Percentiles rank a stretch among this genome's conserved stretches.
These are phyloP conservation scores for Phanerochaete carnosa DNA, from an alignment of 768 basidiomycete genomes.

Conservation along the genomic window DNA sequence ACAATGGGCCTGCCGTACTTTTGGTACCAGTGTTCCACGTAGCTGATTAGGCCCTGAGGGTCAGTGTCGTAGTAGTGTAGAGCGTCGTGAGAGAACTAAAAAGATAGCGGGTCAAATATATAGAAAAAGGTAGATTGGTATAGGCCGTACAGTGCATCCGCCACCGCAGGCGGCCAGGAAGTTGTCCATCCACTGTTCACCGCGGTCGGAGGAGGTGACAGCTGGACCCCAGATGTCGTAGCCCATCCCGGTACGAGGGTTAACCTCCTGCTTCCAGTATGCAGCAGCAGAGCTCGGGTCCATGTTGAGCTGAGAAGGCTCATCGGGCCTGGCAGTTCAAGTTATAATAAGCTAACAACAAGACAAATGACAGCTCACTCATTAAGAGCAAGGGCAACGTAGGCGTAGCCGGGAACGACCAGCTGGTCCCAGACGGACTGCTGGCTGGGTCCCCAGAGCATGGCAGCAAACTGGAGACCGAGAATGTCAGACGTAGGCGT, in stretches of 20 bases:
- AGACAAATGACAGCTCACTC: conserved; percentile 41
- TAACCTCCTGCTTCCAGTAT: conserved; percentile 48
- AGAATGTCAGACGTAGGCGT: conserved; percentile 29
- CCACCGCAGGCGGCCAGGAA: conserved; percentile 44
- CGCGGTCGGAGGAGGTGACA: conserved; percentile 46
- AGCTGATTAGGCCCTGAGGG: conserved; percentile 46
- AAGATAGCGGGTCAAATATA: not conserved
- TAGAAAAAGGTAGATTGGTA: not conserved
- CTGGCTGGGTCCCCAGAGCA: conserved; percentile 52
- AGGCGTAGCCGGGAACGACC: conserved; percentile 48
- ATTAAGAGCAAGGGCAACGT: conserved; percentile 49
- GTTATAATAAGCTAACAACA: conserved; percentile 29
- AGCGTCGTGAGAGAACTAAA: conserved; percentile 45
- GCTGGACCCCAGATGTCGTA: conserved; percentile 53
- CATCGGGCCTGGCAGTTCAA: conserved; percentile 55
- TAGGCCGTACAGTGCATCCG: conserved; percentile 41
- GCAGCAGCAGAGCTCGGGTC: conserved; percentile 44
- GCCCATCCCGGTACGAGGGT: conserved; percentile 45
- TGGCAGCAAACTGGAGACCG: conserved; percentile 55
- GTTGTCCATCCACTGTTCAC: conserved; percentile 51
- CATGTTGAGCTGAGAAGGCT: conserved; percentile 48
- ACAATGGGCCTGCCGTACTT: conserved; percentile 52
- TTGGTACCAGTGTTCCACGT: conserved; percentile 46
- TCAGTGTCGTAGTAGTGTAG: conserved; percentile 59
- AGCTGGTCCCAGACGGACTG: conserved; percentile 39